phyloP scores from a whole-genome alignment of 2,329 filamentous ascomycete genomes.

The Talaromyces sp. region DNA sequence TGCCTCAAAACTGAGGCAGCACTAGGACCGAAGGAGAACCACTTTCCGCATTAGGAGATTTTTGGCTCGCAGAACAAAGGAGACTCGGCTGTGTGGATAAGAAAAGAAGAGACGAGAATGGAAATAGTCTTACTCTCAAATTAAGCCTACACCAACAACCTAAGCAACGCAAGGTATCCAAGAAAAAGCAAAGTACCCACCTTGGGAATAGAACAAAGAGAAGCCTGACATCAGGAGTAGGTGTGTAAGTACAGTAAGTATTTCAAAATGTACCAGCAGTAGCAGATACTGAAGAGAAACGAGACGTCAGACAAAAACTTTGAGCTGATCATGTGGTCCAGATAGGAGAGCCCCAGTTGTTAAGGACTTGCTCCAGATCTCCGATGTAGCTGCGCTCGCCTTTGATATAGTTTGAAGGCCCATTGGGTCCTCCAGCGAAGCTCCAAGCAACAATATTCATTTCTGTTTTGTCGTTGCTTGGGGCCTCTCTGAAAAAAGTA shows the following conservation, averaged over 20 bases:
- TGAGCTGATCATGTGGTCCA: not conserved
- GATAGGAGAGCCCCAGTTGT: slow-evolving; percentile 10
- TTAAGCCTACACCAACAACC: not conserved
- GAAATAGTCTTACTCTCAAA: not conserved
- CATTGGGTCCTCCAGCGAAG: slow-evolving; percentile 10
- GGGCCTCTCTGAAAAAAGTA: slow-evolving; percentile 6
- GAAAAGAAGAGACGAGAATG: not conserved
- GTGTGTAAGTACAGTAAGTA: not conserved
- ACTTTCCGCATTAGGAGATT: slow-evolving; percentile 13
- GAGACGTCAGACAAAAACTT: not conserved
- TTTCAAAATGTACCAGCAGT: not conserved
- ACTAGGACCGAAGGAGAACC: not conserved
- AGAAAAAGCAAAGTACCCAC: not conserved
- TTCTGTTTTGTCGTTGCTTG: slow-evolving; percentile 9
- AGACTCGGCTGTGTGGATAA: not conserved
- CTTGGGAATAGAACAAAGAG: not conserved
- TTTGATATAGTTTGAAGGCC: slow-evolving; percentile 14
- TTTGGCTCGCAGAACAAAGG: not conserved
- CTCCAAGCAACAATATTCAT: slow-evolving; percentile 18
- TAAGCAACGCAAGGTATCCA: not conserved
- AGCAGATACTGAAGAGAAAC: not conserved
- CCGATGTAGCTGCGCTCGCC: slow-evolving; percentile 16
- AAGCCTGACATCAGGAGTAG: not conserved
- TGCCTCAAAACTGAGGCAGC: slow-evolving; percentile 3
- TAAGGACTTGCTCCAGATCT: slow-evolving; percentile 13